phyloP scores from a whole-genome alignment of 768 basidiomycete species.

The Amylocystis lapponica region DNA sequence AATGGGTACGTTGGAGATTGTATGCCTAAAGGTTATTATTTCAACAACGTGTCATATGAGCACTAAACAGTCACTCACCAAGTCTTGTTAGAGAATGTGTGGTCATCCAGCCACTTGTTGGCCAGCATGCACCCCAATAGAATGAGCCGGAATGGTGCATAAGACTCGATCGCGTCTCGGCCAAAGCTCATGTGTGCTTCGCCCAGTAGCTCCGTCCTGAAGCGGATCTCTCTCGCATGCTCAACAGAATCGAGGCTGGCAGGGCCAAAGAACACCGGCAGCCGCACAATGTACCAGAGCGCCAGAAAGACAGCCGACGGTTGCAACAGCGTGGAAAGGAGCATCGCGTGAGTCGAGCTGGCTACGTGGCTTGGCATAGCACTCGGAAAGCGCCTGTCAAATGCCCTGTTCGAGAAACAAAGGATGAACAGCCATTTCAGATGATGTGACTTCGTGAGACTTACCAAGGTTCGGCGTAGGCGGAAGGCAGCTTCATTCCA shows the following conservation, averaged over 20 bases:
- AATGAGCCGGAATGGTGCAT: conserved; percentile 67
- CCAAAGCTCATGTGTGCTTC: conserved; percentile 39
- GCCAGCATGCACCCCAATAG: conserved; percentile 81
- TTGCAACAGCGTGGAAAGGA: conserved; percentile 75
- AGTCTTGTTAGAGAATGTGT: conserved; percentile 86
- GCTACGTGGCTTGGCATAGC: conserved; percentile 50
- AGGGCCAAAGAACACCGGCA: conserved; percentile 64
- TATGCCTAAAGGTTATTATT: conserved; percentile 69
- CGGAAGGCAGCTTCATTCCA: conserved; percentile 52
- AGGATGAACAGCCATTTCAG: no score
- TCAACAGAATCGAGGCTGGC: conserved; percentile 41
- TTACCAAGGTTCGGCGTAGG: conserved; percentile 51
- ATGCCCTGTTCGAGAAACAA: conserved; percentile 17
- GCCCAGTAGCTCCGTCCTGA: conserved; percentile 59
- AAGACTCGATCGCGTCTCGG: conserved; percentile 45
- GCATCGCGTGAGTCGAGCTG: conserved; percentile 60
- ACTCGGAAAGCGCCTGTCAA: conserved; percentile 34
- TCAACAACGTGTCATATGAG: no score
- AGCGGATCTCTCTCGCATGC: conserved; percentile 52
- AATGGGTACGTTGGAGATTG: conserved; percentile 72
- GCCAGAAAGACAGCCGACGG: conserved; percentile 76
- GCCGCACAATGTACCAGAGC: conserved; percentile 75
- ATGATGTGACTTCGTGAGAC: conserved; percentile 22
- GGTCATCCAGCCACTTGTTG: conserved; percentile 86
- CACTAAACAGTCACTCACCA: no score